phyloP scores from a whole-genome alignment of 1,284 basidiomycete species.

The Leucoagaricus sp. region DNA sequence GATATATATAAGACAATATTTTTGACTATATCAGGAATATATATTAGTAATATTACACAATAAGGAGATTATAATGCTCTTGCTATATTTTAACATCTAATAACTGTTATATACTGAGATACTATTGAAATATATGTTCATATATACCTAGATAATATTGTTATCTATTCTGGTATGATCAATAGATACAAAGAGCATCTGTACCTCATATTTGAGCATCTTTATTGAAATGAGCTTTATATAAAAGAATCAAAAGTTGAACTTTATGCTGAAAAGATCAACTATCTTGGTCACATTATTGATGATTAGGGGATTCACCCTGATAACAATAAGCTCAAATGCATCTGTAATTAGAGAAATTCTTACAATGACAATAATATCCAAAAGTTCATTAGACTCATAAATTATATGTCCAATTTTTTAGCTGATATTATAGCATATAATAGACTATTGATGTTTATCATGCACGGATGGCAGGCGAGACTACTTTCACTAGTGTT shows the following conservation, averaged over 20 bases:
- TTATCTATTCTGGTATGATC: constrained; percentile 31
- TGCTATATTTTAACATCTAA: constrained; percentile 31
- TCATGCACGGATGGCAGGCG: no score
- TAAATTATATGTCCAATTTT: no score
- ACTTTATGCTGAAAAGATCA: constrained; percentile 30
- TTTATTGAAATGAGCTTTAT: neutral
- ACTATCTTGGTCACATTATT: constrained; percentile 22
- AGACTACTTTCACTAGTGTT: no score
- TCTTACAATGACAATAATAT: no score
- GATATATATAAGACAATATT: constrained; percentile 23
- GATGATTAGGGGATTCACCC: constrained; percentile 10
- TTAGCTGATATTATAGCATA: no score
- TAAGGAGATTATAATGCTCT: constrained; percentile 34
- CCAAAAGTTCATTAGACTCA: no score
- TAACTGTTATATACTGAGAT: constrained; percentile 28
- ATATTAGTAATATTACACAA: constrained; percentile 30
- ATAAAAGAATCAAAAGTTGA: constrained; percentile 28
- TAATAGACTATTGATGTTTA: no score
- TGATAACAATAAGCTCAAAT: constrained; percentile 4
- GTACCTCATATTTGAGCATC: neutral
- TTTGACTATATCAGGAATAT: constrained; percentile 21
- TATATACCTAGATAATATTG: constrained; percentile 29
- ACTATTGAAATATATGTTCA: constrained; percentile 25
- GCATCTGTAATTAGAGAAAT: neutral
- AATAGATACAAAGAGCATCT: constrained; percentile 30